Base-by-base conservation (phyloP, 352 stramenopile genomes). In the Pythium phragmitis region DNA sequence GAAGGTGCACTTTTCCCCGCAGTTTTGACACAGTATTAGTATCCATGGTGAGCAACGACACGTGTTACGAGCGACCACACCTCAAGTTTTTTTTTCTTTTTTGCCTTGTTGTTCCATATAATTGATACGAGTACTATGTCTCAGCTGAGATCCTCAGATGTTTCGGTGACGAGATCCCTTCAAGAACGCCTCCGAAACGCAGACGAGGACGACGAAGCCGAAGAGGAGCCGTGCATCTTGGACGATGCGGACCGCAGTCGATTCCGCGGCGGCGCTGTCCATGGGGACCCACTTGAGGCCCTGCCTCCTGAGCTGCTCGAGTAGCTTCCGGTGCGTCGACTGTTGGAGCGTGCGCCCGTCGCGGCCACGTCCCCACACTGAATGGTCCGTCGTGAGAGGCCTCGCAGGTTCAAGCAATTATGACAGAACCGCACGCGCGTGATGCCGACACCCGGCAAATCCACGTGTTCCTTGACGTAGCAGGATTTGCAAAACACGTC, bases 401-500 rank as follows among this genome's bases (percentile, higher is more conserved):
- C 55, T 5, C 55, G 55, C 4, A 34, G 19, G 17, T 53, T 42
- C 42, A 65, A 49, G 36, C 58, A 65, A 9, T 28, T 14, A n/a
- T 19, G 21, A 28, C 58, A 65, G 26, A 65, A 30, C 5, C 49
- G 47, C 48, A 65, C 13, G 4, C 11, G 4, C 23, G 16, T 47
- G 34, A 56, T 48, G 14, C 57, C 57, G 9, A 56, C 34, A 16
- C 57, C 46, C 12, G 57, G 57, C 19, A 63, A 7, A 28, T 63
- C 57, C 0, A 63, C 47, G 4, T 72, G 46, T 53, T 82, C 79
- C 1, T 74, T 57, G 16, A 17, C 4, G 34, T 73, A 43, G 30
- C 72, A 68, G 67, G 56, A 46, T 77, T 72, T 1, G 54, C 79
- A 88, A 47, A 88, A 74, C 14, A 73, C 79, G 41, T 83, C 67